These are phyloP conservation scores for Amanita pseudoporphyria DNA, from an alignment of 768 basidiomycete genomes.

Conservation along the genomic window DNA sequence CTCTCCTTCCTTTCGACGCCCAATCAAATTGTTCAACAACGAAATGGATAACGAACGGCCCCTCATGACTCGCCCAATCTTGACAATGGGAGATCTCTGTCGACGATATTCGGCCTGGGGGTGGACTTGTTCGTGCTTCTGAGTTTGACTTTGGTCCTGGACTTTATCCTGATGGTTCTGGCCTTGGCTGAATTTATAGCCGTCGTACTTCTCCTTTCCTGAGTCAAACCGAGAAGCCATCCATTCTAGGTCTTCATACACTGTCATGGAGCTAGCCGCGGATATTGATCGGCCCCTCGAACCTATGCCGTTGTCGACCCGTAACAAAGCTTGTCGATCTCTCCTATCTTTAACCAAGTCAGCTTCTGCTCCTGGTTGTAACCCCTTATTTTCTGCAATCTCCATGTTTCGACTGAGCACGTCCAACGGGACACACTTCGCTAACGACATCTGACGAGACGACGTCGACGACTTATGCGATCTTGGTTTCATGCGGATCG, in stretches of 20 bases:
- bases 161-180: not conserved
- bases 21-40: not conserved
- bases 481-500: not conserved
- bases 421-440: conserved; percentile 6
- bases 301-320: not conserved
- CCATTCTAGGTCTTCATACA: not conserved
- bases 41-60: conserved; percentile 3
- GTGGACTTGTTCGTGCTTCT: not conserved
- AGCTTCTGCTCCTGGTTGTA: not conserved
- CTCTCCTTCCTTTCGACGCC: not conserved
- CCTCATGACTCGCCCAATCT: not conserved
- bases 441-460: not conserved
- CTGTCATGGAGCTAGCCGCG: not conserved
- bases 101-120: not conserved
- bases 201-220: not conserved
- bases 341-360: not conserved
- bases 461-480: not conserved
- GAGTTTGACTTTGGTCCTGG: not conserved
- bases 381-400: not conserved
- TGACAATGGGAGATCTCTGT: not conserved
- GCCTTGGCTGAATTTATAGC: not conserved
- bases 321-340: not conserved
- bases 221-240: not conserved
- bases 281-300: conserved; percentile 5
- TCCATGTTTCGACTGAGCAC: conserved; percentile 5